Evolutionary conservation across 2,329 filamentous ascomycete genomes (phyloP), one percentile per base, ranked within the genome.

Genomic region (Cladosporium sp.): DNA sequence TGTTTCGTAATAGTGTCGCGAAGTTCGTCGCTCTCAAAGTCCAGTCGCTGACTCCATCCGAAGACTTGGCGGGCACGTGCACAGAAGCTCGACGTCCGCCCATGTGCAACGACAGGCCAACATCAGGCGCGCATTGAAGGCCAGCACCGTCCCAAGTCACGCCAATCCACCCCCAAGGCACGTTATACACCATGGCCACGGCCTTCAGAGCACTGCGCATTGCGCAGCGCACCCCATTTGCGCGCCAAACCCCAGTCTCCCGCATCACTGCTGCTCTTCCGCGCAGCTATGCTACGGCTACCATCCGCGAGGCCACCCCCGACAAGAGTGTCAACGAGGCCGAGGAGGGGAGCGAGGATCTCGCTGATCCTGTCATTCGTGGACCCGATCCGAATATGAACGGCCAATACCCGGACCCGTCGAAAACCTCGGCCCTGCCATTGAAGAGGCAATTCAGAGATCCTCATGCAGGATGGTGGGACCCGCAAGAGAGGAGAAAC

Each of bases 401-500:
- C 70, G 88, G 88, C 65, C 86, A 85, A 69, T 93, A 89, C 70
- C 79, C 87, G 65, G 89, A 91, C 72, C 86, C 88, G 52, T 82
- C 83, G 12, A 53, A 60, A 33, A 65, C 59, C 49, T 64, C 63
- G 12, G 62, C 60, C n/a, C 57, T 66, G 25, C 72, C 78, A 49
- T 75, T 92, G 71, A 96, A 95, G 78, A 86, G 92, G 61, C 85
- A 90, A 70, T 87, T 89, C 74, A 88, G 93, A 68, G 93, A 97
- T 70, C 93, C 94, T 30, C 82, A 97, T 69, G 92, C 72, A 66
- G 84, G 88, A 67, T 98, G 90, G 89, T 97, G 90, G 88, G 92
- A 98, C 73, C 86, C 90, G 71, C 93, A 98, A 74, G 93, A 97
- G 72, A 85, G 91, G 68, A 83, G 93, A 64, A 97, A 98, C 78